Evolutionary conservation across 345 rosid genomes (phyloP), one percentile per base, ranked within the genome.

Genomic region (Gossypium longicalyx): DNA sequence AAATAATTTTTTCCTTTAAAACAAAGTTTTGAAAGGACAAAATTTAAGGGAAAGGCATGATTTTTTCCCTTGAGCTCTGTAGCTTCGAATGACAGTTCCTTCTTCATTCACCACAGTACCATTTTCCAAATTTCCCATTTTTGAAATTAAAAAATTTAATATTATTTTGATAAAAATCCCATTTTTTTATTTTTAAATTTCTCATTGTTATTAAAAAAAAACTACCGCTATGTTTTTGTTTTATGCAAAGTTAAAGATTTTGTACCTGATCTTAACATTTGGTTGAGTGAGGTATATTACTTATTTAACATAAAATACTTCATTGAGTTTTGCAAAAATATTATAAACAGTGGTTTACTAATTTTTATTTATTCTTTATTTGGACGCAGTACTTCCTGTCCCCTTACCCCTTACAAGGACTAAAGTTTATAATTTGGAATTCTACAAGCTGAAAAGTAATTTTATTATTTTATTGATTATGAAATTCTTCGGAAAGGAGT

Each of bases 51-150:
- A 77, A 76, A 74, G 68, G 54, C 80, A 73, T 80, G 72, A 61
- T 78, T 76, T 78, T 53, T 17, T 7, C 8, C 0, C 12, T 56
- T 56, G 5, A 52, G 2, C 10, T 65, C 75, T 70, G 78, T 64
- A 78, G 66, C 17, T 41, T 74, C 77, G 79, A 83, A 59, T 78
- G 79, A 80, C 82, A 78, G 34, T 75, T 80, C 80, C 29, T 70
- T 47, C 12, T 23, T 16, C 0, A 75, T 2, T 83, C 34, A 70
- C 80, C 41, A 47, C 0, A 70, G 71, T 76, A 19, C 78, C 86
- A 82, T 59, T 64, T 56, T 3, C 16, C 52, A 20, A 56, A 12
- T 10, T 47, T 51, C 54, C 19, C 54, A 2, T 47, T 9, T 47
- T 47, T 11, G 12, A 34, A 34, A 34, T 34, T 5, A 34, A 34